Percentiles rank a stretch among this genome's conserved stretches.
Conservation (phyloP, 257 asterid genomes). For the Jasminum sambac region DNA sequence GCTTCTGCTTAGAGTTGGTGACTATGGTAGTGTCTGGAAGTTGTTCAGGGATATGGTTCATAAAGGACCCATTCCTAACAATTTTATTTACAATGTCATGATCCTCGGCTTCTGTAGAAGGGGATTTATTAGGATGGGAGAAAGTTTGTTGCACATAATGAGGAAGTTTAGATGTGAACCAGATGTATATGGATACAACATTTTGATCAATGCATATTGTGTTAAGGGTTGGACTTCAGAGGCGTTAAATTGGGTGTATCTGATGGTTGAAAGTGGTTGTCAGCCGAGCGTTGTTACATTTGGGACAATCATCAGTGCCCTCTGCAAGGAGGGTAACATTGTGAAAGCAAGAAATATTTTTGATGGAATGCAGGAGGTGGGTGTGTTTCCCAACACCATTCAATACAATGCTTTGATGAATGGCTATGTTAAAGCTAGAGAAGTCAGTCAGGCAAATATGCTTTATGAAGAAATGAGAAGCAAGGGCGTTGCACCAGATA, state of each 20-base stretch:
- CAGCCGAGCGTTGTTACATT: constrained; percentile 64
- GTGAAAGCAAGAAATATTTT: constrained; percentile 67
- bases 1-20: constrained; percentile 66
- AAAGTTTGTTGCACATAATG: constrained; percentile 75
- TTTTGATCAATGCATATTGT: constrained; percentile 80
- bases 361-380: constrained; percentile 57
- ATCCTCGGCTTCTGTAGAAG: constrained; percentile 83
- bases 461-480: constrained; percentile 75
- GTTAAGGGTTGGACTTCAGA: constrained; percentile 63
- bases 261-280: constrained; percentile 75
- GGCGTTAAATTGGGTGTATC: constrained; percentile 53
- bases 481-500: constrained; percentile 69
- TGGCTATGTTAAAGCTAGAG: constrained; percentile 86
- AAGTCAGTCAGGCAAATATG: constrained; percentile 52
- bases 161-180: constrained; percentile 73
- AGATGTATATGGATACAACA: constrained; percentile 60
- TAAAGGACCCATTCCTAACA: constrained; percentile 67
- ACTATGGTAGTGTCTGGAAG: constrained; percentile 77
- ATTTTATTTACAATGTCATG: constrained; percentile 56
- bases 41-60: constrained; percentile 63
- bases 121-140: constrained; percentile 56
- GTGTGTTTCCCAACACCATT: constrained; percentile 51
- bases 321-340: constrained; percentile 85
- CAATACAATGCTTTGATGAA: constrained; percentile 74
- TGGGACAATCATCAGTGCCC: constrained; percentile 56